A percentile compares a stretch with the other conserved stretches of the same genome.
Conservation (phyloP, 2,329 filamentous ascomycete species). For the Scytalidium lignicola region DNA sequence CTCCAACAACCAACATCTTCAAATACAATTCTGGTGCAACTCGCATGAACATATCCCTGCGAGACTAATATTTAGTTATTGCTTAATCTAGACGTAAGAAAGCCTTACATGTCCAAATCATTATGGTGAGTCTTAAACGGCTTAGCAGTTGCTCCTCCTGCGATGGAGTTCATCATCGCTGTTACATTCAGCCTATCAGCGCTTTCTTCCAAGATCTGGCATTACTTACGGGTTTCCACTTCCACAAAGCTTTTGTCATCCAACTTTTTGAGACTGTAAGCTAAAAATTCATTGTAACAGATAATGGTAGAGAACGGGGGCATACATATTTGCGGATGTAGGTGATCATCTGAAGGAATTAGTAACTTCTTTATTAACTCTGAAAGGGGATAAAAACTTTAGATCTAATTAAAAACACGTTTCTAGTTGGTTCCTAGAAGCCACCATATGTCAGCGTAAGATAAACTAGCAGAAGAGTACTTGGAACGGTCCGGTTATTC, state of each 20-base stretch:
- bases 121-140: slow-evolving; percentile 97
- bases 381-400: slow-evolving; percentile 34
- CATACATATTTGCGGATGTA: slow-evolving; percentile 62
- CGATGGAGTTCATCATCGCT: slow-evolving; percentile 91
- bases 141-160: slow-evolving; percentile 90
- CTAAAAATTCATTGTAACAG: neutral
- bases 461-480: neutral
- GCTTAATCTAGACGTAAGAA: neutral
- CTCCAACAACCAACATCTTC: slow-evolving; percentile 92
- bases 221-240: slow-evolving; percentile 67
- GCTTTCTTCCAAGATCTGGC: neutral
- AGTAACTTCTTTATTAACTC: neutral
- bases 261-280: slow-evolving; percentile 54
- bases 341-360: slow-evolving; percentile 60
- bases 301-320: neutral
- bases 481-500: neutral
- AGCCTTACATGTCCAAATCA: slow-evolving; percentile 69
- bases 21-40: slow-evolving; percentile 94
- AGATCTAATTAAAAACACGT: slow-evolving; percentile 78
- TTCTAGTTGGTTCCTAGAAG: slow-evolving; percentile 65
- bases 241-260: slow-evolving; percentile 85
- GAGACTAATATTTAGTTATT: neutral
- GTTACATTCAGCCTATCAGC: neutral
- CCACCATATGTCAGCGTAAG: slow-evolving; percentile 31
- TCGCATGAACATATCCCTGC: slow-evolving; percentile 76